Evolutionary conservation across 306 rosid genomes (phyloP).

Genomic region (Cicer judaicum): DNA sequence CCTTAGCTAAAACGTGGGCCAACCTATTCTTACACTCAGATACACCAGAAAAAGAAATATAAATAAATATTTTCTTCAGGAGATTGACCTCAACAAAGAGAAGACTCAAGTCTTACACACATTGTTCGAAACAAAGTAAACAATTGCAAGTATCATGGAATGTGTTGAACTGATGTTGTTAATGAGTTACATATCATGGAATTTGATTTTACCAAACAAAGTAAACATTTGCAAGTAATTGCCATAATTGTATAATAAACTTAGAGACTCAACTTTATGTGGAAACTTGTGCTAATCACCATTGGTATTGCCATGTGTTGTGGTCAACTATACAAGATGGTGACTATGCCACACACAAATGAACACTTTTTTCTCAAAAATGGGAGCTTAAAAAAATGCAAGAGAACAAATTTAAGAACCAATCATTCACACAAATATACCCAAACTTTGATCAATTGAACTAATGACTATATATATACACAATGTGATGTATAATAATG

Average conservation of each 20-base stretch:
- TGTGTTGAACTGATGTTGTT: no score
- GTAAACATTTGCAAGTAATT: neutral
- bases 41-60: no score
- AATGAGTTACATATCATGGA: neutral
- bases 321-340: neutral
- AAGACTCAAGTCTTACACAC: no score
- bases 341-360: neutral
- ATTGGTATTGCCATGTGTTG: no score
- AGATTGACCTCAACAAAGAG: no score
- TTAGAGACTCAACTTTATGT: neutral
- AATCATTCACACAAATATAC: neutral
- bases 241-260: neutral
- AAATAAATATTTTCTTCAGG: no score
- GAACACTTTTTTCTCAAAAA: neutral
- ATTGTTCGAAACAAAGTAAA: no score
- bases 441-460: no score
- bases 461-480: no score
- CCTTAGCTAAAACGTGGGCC: no score
- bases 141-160: no score
- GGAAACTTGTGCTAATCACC: neutral
- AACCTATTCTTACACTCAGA: no score
- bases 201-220: neutral
- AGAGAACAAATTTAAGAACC: constrained; percentile 17
- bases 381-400: neutral
- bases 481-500: neutral